Evolutionary conservation across 1,284 basidiomycete species (phyloP), one percentile per base, ranked within the genome.

Genomic region (Termitomyces sp.): DNA sequence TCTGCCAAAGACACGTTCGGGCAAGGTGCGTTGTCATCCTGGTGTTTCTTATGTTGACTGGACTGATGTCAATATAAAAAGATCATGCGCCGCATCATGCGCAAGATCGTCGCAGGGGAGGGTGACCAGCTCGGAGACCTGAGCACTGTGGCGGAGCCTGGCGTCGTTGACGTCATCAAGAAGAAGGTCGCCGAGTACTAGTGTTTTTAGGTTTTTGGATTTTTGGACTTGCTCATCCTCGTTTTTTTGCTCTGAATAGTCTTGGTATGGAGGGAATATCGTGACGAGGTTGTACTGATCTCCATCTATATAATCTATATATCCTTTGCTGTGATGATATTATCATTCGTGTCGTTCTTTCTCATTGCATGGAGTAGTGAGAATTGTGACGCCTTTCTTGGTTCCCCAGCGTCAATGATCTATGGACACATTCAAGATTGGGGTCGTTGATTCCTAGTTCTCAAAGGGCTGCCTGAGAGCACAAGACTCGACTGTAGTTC

Each of bases 1-100:
- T 71, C 76, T 98, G 56, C 96, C 96, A 47, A 98, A 98, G 85
- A 99, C 96, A 45, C 81, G 95, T 50, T 92, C 88, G n/a, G 96
- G 96, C 42, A 98, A 98, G 86, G 88, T 91, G 49, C 39, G 76
- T 30, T 17, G 60, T 34, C 53, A 6, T 33, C 15, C 45, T 26
- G 17, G 5, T 10, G 2, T 28, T 48, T 12, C 9, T 17, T 6
- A 24, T n/a, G 13, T 39, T 12, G 24, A n/a, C 47, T 19, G 40
- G 30, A 33, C 17, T 30, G 2, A 39, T 48, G 41, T 28, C 33
- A 10, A 45, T 53, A 3, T 10, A 5, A 7, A 13, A 57, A 88
- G 89, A 92, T 94, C 71, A 94, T 98, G 88, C 84, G 94, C 54
- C 83, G 96, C 52, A 89, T 97, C 58, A 83, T 98, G 79, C 84